These are phyloP conservation scores for Pleurotus tuber-regium DNA, from an alignment of 768 basidiomycete genomes.

Conservation along the genomic window DNA sequence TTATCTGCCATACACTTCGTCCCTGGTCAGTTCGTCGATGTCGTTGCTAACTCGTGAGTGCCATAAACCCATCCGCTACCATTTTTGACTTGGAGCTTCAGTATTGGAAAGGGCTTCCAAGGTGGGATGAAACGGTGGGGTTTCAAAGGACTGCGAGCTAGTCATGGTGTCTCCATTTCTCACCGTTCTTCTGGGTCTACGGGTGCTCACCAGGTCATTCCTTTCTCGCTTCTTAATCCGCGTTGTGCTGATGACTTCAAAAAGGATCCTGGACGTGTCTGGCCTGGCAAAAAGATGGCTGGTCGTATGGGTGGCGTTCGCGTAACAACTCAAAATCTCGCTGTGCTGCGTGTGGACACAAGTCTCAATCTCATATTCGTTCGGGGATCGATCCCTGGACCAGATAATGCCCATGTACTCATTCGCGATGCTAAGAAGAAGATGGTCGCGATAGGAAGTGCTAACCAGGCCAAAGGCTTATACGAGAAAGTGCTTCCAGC, in stretches of 20 bases:
- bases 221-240: too few relatives aligned
- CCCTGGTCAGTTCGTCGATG: slow-evolving; percentile 94
- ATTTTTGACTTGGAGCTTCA: slow-evolving; percentile 26
- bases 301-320: slow-evolving; percentile 87
- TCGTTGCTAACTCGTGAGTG: slow-evolving; percentile 84
- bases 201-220: slow-evolving; percentile 87
- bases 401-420: slow-evolving; percentile 84
- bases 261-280: slow-evolving; percentile 93
- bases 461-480: slow-evolving; percentile 67
- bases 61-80: neutral
- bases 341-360: slow-evolving; percentile 86
- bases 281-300: slow-evolving; percentile 98
- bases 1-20: slow-evolving; percentile 94
- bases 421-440: slow-evolving; percentile 91
- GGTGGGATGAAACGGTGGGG: slow-evolving; percentile 97
- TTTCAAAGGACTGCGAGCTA: slow-evolving; percentile 86
- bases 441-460: slow-evolving; percentile 55
- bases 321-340: slow-evolving; percentile 83
- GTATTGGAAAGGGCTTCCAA: slow-evolving; percentile 96
- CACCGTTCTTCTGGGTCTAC: slow-evolving; percentile 93
- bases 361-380: slow-evolving; percentile 87
- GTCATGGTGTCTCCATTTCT: slow-evolving; percentile 94
- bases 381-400: slow-evolving; percentile 86
- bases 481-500: slow-evolving; percentile 79
- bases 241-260: neutral